Base-by-base conservation (phyloP, 805 yeast species). In the Torulaspora gathmanii region DNA sequence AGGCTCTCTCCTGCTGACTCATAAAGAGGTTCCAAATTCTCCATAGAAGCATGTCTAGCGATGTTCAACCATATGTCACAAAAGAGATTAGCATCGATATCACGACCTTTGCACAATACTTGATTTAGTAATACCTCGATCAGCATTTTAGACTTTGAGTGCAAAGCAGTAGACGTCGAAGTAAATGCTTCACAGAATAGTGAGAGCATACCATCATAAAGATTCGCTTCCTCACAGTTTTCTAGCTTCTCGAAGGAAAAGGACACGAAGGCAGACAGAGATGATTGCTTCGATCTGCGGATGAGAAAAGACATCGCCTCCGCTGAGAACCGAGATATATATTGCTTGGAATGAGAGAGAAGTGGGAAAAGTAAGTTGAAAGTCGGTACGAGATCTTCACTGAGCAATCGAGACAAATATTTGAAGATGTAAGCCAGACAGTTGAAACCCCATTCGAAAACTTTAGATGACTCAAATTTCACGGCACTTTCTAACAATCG, bases 371-470 rank as follows among this genome's bases (percentile, higher is more conserved):
- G 69, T 4, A 76, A 58, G 27, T 73, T 70, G 61, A 85, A 86
- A 0, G 97, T 88, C 7, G 87, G 84, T 13, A 72, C 56, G 47
- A 89, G 66, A 40, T 87, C 84, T 19, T 74, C 68, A 0, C 82
- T 73, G 39, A 93, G 63, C 3, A 74, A 68, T 54, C 80, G 78
- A 5, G 93, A 76, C 28, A 91, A 70, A 59, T 91, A 90, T 64
- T 93, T 93, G 78, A 91, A 93, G 33, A 87, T 73, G 61, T 86
- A 89, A 4, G 97, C 95, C 46, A 91, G 64, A 50, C 88, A 72
- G 62, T 86, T 86, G 70, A 91, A 91, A 9, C 83, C 73, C 83
- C 87, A 80, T 64, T 93, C 96, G 33, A 91, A 72, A 0, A 80
- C 74, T 49, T 78, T 75, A 1, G 87, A 72, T 7, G 82, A 71